Base-by-base conservation (phyloP, 2,329 filamentous ascomycete species). In the Elsinoe ampelina region DNA sequence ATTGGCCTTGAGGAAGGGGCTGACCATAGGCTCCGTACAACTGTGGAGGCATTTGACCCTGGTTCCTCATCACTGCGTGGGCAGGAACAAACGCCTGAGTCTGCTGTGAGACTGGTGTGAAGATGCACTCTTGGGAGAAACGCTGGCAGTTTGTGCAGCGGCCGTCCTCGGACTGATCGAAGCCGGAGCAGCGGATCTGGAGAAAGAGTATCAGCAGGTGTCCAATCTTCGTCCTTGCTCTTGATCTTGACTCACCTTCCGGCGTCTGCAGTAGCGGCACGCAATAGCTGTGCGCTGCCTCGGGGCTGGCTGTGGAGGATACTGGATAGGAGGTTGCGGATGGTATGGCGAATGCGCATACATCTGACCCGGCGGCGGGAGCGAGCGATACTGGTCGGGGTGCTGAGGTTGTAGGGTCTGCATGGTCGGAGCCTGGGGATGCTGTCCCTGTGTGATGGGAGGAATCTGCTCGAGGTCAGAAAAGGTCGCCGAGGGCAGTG, bases 111-210 rank as follows among this genome's bases (percentile, higher is more conserved):
- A 89, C 85, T 2, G 85, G 85, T 1, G 84, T 87, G 70, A 89
- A 89, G 70, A 89, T 82, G 71, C 85, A 89, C 67, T 87, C 84
- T 70, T 88, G 85, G 62, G 85, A 84, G 72, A 88, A 89, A 48
- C 85, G 77, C 61, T 83, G 77, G 67, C 85, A 89, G 68, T 88
- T 88, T 65, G 78, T 81, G 74, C 85, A 89, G 59, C 84, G 81
- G 59, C 85, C 85, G 69, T 87, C 83, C 38, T 84, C 80, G 38
- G 83, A 86, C 57, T 79, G 80, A 65, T 87, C 85, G 67, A 87
- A 89, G 26, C 85, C 85, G 3, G 85, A 87, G 74, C 85, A 89
- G 59, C 85, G 83, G 68, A 88, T 87, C 85, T 88, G 69, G 7
- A 22, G 5, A 2, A n/a, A 3, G 6, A 2, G n/a, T 7, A 50